phyloP scores from a whole-genome alignment of 2,329 filamentous ascomycete species.

The Talaromyces piceae region DNA sequence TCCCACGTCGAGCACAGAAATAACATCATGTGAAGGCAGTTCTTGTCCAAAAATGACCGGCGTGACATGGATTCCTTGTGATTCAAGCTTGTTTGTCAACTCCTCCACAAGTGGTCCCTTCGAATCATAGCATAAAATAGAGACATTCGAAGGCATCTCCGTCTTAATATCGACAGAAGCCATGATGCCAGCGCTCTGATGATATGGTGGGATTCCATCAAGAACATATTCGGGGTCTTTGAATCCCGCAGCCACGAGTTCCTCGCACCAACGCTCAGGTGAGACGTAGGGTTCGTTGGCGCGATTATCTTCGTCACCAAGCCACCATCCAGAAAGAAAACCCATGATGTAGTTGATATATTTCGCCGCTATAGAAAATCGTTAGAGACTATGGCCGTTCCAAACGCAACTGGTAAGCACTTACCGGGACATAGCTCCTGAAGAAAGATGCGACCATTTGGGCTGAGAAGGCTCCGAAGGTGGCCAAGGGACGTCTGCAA shows the following conservation, averaged over 20 bases:
- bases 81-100: background rate
- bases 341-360: constrained; percentile 15
- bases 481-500: constrained; percentile 12
- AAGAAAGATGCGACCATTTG: constrained; percentile 3
- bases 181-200: background rate
- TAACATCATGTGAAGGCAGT: background rate
- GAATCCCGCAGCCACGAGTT: constrained; percentile 14
- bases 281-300: constrained; percentile 7
- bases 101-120: background rate
- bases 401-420: too few relatives aligned
- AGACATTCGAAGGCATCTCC: background rate
- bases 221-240: background rate
- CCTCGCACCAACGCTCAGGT: constrained; percentile 16
- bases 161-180: background rate
- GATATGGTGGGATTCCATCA: background rate
- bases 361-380: background rate
- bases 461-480: background rate
- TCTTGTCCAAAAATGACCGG: background rate
- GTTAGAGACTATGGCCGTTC: too few relatives aligned
- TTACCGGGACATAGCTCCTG: background rate
- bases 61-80: background rate
- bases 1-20: constrained; percentile 3
- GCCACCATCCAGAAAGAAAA: constrained; percentile 13
- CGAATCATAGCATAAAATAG: background rate
- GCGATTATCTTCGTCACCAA: constrained; percentile 10